phyloP scores from a whole-genome alignment of 805 yeast species.

The Zygotorulaspora sp. region DNA sequence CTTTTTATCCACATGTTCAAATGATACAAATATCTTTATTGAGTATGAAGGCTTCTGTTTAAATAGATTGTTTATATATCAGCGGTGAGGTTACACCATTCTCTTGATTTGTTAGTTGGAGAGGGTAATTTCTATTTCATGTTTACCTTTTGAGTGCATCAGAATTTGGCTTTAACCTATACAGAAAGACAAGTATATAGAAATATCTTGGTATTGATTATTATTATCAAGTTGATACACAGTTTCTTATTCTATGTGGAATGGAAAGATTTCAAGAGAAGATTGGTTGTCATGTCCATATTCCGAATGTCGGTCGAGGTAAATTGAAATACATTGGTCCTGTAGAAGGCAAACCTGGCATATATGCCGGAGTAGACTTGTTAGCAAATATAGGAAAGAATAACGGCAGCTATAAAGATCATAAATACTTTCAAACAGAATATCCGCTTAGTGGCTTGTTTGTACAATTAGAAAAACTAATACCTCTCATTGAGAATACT shows the following conservation, averaged over 20 bases:
- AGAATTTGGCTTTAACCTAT: no score
- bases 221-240: no score
- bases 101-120: no score
- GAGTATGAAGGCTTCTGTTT: no score
- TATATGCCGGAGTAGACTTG: conserved; percentile 84
- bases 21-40: no score
- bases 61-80: no score
- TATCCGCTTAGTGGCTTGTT: conserved; percentile 71
- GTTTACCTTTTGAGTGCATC: no score
- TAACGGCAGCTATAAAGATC: conserved; percentile 75
- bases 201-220: background rate
- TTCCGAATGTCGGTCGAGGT: conserved; percentile 72
- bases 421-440: conserved; percentile 60
- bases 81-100: no score
- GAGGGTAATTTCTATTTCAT: no score
- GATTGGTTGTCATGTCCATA: conserved; percentile 36
- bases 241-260: no score
- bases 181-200: background rate
- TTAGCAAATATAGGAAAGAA: conserved; percentile 73
- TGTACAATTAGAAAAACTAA: conserved; percentile 50
- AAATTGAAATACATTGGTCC: conserved; percentile 65
- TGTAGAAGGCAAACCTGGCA: conserved; percentile 67
- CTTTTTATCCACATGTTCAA: no score
- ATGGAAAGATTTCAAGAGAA: conserved; percentile 23
- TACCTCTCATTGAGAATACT: conserved; percentile 23